Evolutionary conservation across 2,329 filamentous ascomycete species (phyloP), one percentile per base, ranked within the genome.

Genomic region (Neodidymelliopsis sp.): DNA sequence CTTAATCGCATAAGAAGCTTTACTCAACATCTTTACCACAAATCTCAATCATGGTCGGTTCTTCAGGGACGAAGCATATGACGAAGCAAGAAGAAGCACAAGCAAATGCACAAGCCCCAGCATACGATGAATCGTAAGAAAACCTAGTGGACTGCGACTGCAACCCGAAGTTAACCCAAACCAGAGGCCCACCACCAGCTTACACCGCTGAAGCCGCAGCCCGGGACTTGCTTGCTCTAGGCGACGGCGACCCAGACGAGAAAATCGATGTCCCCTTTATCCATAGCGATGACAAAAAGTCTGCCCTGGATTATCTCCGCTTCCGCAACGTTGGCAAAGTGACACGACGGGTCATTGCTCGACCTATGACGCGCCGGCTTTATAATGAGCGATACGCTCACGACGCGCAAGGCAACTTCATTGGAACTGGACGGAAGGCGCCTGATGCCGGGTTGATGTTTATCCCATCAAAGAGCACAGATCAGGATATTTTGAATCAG

Each of bases 341-440:
- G 0, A 48, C 57, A 5, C 58, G 61, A n/a, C 56, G 57, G 2
- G 61, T 69, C 4, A 51, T 63, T 18, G 53, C 60, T 24, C 54
- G 65, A 2, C 62, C 60, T 31, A 69, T 70, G 66, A 57, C 53
- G 12, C 59, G 67, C 19, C 47, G 55, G 11, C 53, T 60, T 22
- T 69, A 67, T 44, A 42, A 59, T 15, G 63, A 63, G 49, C 58
- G 59, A 44, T 70, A 68, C 48, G 63, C 63, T 4, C 65, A 63
- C 28, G 61, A 69, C 39, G 50, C 51, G 0, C 45, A 66, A 6
- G 66, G 63, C 0, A 65, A 69, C 15, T 68, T 66, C 28, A 36
- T 68, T 22, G 63, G 66, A 2, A 67, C 63, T 1, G 53, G 59
- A 16, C 47, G 51, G 15, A 49, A 51, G 5, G 57, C 63, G 7